These are phyloP conservation scores for Beauveria sp. DNA, from an alignment of 2,329 filamentous ascomycete species.

Conservation along the genomic window DNA sequence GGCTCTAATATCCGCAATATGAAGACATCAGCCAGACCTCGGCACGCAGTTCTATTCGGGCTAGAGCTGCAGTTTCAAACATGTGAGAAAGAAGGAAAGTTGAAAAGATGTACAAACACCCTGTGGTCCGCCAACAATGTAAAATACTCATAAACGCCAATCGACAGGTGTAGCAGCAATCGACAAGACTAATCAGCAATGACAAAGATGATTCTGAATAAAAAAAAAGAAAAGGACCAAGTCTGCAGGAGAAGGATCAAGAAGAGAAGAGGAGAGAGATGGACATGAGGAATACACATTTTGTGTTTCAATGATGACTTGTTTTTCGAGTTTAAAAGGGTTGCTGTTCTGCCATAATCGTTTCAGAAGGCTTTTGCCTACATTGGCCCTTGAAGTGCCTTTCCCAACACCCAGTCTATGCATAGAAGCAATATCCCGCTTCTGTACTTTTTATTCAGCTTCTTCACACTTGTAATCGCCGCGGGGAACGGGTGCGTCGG, in stretches of 20 bases:
- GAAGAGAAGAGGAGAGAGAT: background rate
- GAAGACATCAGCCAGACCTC: background rate
- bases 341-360: background rate
- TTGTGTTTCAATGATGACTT: constrained; percentile 1
- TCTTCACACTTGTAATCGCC: background rate
- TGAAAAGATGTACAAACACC: background rate
- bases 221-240: background rate
- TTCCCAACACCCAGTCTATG: constrained; percentile 9
- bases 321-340: background rate
- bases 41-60: background rate
- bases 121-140: background rate
- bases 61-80: background rate
- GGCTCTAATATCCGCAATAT: background rate
- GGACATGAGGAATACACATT: background rate
- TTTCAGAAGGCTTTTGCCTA: background rate
- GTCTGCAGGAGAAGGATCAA: background rate
- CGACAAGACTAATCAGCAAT: background rate
- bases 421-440: constrained; percentile 8
- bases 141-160: background rate
- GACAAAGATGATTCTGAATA: background rate
- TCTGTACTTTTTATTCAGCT: constrained; percentile 1
- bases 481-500: too few species aligned
- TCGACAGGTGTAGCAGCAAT: background rate
- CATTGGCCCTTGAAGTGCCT: background rate
- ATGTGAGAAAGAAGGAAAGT: background rate